Base-by-base conservation (phyloP, 495 filamentous ascomycete genomes). In the Darksidea phi region DNA sequence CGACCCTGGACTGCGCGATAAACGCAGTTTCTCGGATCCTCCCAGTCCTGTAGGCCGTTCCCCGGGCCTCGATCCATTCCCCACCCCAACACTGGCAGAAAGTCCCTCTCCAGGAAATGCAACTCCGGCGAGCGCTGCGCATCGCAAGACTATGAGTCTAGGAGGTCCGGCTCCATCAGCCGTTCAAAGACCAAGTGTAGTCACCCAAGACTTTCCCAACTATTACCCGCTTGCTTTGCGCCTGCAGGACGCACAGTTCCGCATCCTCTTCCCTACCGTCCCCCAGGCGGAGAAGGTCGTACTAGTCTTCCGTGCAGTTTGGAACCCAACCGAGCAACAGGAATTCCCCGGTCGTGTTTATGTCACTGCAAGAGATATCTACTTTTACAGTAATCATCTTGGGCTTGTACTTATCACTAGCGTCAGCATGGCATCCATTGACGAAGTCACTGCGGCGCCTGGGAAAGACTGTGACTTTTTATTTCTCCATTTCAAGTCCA, bases 311-410 rank as follows among this genome's bases (percentile, higher is more conserved):
- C 78, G 86, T 38, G 86, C 84, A 13, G 86, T 84, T 0, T 89
- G 87, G 87, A 87, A 82, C 61, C 85, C 86, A 2, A 88, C 87
- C 67, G 86, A 89, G 5, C 81, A 84, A 57, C 89, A 91, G 74
- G 87, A 90, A 52, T 88, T 91, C 54, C 88, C 92, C 43, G 95
- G 94, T 0, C 80, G 94, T 54, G 87, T 91, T 20, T 98, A 92
- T 71, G 86, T 96, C 46, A 97, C 95, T 0, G 80, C 84, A 3
- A 83, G 83, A 50, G 86, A 91, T 34, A 83, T 97, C 61, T 97
- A 95, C 69, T 98, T 98, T 71, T 98, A 96, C 75, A 95, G 91
- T 53, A 85, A 97, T 70, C 87, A 96, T 64, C 81, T 95, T 67
- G 94, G 94, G n/a, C 79, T 98, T 25, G 89, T 96, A 0, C 77